Evolutionary conservation across 768 basidiomycete species (phyloP).

Genomic region (Naganishia vishniacii): DNA sequence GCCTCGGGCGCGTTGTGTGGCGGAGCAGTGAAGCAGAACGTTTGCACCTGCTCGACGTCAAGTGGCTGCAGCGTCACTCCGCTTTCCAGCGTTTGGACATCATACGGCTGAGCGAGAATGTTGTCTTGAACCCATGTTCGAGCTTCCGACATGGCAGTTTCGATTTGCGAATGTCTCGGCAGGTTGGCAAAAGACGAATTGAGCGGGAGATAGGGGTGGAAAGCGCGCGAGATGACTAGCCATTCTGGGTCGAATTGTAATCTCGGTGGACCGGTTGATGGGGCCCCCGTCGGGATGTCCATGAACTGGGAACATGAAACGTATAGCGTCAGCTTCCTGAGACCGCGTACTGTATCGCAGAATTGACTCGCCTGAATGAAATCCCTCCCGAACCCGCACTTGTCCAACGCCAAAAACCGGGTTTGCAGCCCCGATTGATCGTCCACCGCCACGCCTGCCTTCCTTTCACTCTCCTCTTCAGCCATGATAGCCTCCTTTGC

Average conservation of each 20-base stretch:
- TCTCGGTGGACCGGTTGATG: constrained; percentile 31
- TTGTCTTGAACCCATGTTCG: constrained; percentile 65
- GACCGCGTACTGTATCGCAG: no score
- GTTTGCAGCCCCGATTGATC: constrained; percentile 54
- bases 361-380: constrained; percentile 66
- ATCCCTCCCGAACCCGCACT: constrained; percentile 66
- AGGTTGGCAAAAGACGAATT: constrained; percentile 60
- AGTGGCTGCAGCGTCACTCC: constrained; percentile 29
- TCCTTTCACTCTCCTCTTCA: constrained; percentile 53
- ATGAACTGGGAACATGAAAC: constrained; percentile 56
- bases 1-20: constrained; percentile 28
- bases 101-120: constrained; percentile 43
- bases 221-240: constrained; percentile 86
- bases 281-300: constrained; percentile 54
- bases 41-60: constrained; percentile 58
- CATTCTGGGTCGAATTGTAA: constrained; percentile 81
- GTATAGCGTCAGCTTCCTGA: no score
- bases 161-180: constrained; percentile 53
- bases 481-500: constrained; percentile 37
- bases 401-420: constrained; percentile 82
- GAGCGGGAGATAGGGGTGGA: constrained; percentile 70
- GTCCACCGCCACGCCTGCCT: no score
- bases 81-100: constrained; percentile 29
- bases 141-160: constrained; percentile 57
- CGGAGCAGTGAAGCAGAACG: constrained; percentile 60